Percentiles rank a stretch among this genome's conserved stretches.
phyloP scores from a whole-genome alignment of 768 basidiomycete genomes.

The Nidula microcarpa region DNA sequence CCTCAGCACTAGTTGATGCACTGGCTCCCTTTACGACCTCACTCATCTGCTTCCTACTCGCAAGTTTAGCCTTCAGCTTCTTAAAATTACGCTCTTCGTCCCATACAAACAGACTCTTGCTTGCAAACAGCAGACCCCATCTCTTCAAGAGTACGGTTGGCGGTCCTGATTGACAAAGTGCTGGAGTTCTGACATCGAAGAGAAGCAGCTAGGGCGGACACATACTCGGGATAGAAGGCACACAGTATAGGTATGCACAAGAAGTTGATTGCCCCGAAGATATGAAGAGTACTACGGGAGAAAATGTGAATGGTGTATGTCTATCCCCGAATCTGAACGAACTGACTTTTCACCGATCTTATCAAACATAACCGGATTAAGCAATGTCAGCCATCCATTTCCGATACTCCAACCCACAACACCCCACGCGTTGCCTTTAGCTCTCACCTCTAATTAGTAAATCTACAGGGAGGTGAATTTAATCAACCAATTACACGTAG shows the following conservation, averaged over 20 bases:
- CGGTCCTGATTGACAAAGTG: slow-evolving; percentile 12
- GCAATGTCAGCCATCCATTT: slow-evolving; percentile 36
- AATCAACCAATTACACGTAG: background rate
- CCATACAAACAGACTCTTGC: slow-evolving; percentile 42
- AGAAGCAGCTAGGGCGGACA: background rate
- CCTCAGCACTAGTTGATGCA: background rate
- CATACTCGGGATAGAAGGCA: slow-evolving; percentile 42
- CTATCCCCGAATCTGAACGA: too few relatives aligned
- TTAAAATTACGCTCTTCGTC: slow-evolving; percentile 36
- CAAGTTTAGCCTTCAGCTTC: slow-evolving; percentile 28
- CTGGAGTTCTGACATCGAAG: background rate
- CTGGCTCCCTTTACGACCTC: slow-evolving; percentile 7
- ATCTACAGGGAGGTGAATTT: slow-evolving; percentile 20
- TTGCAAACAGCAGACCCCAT: slow-evolving; percentile 41
- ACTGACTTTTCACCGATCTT: slow-evolving; percentile 31
- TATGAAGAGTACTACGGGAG: slow-evolving; percentile 34
- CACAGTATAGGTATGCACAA: slow-evolving; percentile 38
- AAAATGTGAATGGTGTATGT: background rate
- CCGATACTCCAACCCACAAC: slow-evolving; percentile 42
- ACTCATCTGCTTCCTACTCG: slow-evolving; percentile 12
- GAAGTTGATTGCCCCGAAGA: slow-evolving; percentile 41
- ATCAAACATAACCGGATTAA: slow-evolving; percentile 43
- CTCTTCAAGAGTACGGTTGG: slow-evolving; percentile 41
- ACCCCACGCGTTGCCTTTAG: slow-evolving; percentile 44
- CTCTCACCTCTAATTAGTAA: slow-evolving; percentile 39